A percentile compares a stretch with the other conserved stretches of the same genome.
These are phyloP conservation scores for Mucor circinelloides DNA, from an alignment of 371 early-diverging fungal genomes.

Conservation along the genomic window DNA sequence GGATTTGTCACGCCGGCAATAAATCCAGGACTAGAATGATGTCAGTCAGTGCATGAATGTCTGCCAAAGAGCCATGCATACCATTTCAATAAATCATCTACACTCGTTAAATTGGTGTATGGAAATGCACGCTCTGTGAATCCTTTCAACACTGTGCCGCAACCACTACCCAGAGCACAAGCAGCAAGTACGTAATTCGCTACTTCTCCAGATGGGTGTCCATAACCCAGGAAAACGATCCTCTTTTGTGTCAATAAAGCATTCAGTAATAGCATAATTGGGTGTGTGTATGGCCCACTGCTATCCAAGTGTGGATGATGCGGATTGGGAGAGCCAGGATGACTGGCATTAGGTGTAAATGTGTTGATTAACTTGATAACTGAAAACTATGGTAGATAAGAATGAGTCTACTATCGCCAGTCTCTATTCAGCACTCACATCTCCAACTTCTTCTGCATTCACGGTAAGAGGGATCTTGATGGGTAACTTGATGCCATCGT, in stretches of 20 bases:
- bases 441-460: constrained; percentile 90
- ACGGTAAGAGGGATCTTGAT: constrained; percentile 85
- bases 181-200: constrained; percentile 93
- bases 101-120: constrained; percentile 83
- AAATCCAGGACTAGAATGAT: constrained; percentile 74
- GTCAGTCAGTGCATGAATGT: not conserved
- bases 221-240: constrained; percentile 93
- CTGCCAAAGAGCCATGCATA: constrained; percentile 23
- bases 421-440: constrained; percentile 56
- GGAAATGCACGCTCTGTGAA: constrained; percentile 92
- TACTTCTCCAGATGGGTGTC: constrained; percentile 89
- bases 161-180: constrained; percentile 87
- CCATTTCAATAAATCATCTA: constrained; percentile 84
- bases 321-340: constrained; percentile 61
- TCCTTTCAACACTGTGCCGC: constrained; percentile 83
- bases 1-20: constrained; percentile 98
- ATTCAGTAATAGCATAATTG: constrained; percentile 84
- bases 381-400: constrained; percentile 63
- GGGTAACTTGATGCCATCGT: constrained; percentile 81
- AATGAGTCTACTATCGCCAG: not conserved
- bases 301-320: constrained; percentile 91
- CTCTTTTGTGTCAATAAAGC: constrained; percentile 90
- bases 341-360: constrained; percentile 55
- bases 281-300: constrained; percentile 79
- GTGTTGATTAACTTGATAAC: constrained; percentile 76